phyloP scores from a whole-genome alignment of 2,329 filamentous ascomycete species.

The Phialocephala subalpina region DNA sequence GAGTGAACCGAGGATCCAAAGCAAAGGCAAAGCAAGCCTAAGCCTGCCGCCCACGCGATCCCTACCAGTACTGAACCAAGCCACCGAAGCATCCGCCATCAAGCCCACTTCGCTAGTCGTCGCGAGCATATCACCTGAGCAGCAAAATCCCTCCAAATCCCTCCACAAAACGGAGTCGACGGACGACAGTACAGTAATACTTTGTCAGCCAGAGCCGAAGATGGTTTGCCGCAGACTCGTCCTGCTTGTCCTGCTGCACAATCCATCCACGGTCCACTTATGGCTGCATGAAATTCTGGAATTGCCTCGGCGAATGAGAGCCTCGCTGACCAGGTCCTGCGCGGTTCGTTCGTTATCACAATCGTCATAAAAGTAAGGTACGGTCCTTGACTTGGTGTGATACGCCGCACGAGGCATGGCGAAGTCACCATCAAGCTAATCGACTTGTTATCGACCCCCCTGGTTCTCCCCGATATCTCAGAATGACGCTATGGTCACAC shows the following conservation, averaged over 20 bases:
- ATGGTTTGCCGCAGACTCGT: constrained; percentile 12
- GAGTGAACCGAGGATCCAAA: neutral
- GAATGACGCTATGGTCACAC: constrained; percentile 19
- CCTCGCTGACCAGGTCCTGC: neutral
- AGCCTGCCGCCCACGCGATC: constrained; percentile 7
- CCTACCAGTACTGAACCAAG: neutral
- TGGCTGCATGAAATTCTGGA: constrained; percentile 17
- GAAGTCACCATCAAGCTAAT: constrained; percentile 13
- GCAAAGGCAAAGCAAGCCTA: neutral
- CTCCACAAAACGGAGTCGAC: constrained; percentile 20
- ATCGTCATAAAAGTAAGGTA: constrained; percentile 25
- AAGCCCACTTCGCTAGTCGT: constrained; percentile 13
- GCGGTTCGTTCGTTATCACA: constrained; percentile 16
- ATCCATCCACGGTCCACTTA: constrained; percentile 14
- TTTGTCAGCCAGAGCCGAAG: constrained; percentile 23
- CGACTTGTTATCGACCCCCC: constrained; percentile 10
- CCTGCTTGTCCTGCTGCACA: constrained; percentile 1
- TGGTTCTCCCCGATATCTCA: neutral
- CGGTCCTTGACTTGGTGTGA: constrained; percentile 10
- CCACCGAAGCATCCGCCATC: constrained; percentile 5
- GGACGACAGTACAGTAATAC: constrained; percentile 32
- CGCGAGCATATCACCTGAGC: constrained; percentile 35
- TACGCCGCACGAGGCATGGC: constrained; percentile 5
- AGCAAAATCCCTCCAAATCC: constrained; percentile 30
- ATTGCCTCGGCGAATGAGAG: constrained; percentile 15